Conservation (phyloP, 306 rosid species). For the Potentilla sterilis region DNA sequence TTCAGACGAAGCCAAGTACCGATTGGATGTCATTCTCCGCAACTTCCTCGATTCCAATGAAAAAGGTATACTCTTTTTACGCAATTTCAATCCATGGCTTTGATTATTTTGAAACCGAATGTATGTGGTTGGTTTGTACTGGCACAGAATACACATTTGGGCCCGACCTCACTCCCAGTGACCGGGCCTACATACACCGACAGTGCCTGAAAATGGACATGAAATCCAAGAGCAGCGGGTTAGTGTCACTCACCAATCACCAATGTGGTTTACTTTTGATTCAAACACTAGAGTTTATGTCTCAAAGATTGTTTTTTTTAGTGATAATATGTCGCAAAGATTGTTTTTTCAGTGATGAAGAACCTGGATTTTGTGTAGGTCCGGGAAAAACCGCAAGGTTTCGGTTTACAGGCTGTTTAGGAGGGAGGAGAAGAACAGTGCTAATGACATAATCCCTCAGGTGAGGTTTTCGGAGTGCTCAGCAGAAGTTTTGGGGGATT, state of each 20-base stretch:
- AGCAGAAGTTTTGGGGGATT: conserved; percentile 38
- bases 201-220: conserved; percentile 50
- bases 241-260: conserved; percentile 6
- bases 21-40: conserved; percentile 27
- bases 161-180: conserved; percentile 40
- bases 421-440: background rate
- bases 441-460: conserved; percentile 21
- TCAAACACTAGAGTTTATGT: background rate
- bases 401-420: conserved; percentile 32
- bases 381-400: conserved; percentile 37
- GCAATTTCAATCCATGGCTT: background rate
- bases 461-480: conserved; percentile 57
- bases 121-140: background rate
- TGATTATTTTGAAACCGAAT: background rate
- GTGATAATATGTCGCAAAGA: no score
- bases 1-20: conserved; percentile 15
- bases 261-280: background rate
- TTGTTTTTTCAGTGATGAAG: conserved; percentile 10
- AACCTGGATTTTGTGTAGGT: conserved; percentile 40
- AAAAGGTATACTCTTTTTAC: conserved; percentile 37
- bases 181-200: conserved; percentile 65
- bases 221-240: conserved; percentile 83
- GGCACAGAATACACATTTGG: conserved; percentile 34
- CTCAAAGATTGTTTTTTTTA: background rate
- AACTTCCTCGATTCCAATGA: conserved; percentile 43